phyloP scores from a whole-genome alignment of 2,329 filamentous ascomycete genomes.

The Xylariaceae sp. region DNA sequence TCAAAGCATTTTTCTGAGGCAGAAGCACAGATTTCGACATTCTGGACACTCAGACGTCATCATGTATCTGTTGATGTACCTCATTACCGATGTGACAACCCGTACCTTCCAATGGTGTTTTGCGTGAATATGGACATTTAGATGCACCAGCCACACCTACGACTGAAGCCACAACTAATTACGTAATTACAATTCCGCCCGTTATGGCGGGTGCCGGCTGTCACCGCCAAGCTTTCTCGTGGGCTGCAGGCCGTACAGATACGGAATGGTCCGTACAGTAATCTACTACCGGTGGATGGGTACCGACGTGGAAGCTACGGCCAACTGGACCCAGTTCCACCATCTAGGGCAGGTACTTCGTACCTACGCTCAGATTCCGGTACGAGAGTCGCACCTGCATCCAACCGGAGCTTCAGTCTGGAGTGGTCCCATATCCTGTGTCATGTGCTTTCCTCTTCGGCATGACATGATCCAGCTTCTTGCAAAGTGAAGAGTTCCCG shows the following conservation, averaged over 20 bases:
- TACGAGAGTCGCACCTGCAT: neutral
- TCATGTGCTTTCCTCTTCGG: neutral
- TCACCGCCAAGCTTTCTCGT: neutral
- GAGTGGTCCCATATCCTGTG: neutral
- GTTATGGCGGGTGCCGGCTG: neutral
- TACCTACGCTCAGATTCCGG: neutral
- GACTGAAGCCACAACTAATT: neutral
- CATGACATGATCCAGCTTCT: constrained; percentile 2
- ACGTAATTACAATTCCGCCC: no score
- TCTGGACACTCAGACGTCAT: neutral
- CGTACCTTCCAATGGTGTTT: no score
- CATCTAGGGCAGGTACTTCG: neutral
- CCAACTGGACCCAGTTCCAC: neutral
- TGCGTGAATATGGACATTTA: neutral
- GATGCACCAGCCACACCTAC: neutral
- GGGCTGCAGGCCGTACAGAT: no score
- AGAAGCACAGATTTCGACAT: neutral
- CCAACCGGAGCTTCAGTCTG: neutral
- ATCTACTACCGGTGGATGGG: neutral
- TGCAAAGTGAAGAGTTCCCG: constrained; percentile 4
- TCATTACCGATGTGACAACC: no score
- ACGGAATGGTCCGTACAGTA: no score
- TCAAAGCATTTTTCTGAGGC: neutral
- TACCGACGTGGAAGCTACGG: neutral
- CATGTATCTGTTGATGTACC: neutral